A percentile compares a stretch with the other conserved stretches of the same genome.
Conservation (phyloP, 345 rosid genomes). For the Citrus maxima region DNA sequence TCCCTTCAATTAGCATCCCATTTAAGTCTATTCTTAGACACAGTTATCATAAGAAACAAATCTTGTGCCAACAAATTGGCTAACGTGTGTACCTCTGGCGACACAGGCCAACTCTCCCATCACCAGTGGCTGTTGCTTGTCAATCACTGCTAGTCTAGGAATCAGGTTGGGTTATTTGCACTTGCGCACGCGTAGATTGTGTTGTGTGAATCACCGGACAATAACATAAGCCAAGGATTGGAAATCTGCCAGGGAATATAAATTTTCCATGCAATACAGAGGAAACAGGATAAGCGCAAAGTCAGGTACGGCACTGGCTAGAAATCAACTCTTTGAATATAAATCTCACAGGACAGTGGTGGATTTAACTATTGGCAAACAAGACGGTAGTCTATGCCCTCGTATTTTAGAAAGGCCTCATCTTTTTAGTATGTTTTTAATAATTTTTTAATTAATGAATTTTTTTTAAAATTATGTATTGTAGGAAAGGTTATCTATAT, state of each 20-base stretch:
- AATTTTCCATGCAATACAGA: too few species aligned
- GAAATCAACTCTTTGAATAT: neutral
- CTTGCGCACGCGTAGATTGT: neutral
- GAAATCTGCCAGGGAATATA: too few species aligned
- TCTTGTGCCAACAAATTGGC: neutral
- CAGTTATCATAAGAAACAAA: neutral
- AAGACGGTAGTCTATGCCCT: rapidly evolving
- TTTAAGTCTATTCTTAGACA: neutral
- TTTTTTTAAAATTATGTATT: too few species aligned
- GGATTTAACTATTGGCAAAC: too few species aligned
- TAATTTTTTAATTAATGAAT: too few species aligned
- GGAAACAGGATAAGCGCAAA: too few species aligned
- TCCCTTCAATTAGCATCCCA: neutral
- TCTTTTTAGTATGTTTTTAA: too few species aligned
- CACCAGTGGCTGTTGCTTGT: neutral
- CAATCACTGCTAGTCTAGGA: neutral
- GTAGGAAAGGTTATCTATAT: too few species aligned
- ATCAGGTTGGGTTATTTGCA: too few species aligned
- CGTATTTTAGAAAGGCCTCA: rapidly evolving
- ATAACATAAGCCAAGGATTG: neutral
- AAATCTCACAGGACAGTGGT: neutral
- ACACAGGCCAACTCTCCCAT: neutral
- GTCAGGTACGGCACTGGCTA: neutral
- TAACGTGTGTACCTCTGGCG: neutral
- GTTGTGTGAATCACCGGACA: neutral